Evolutionary conservation across 352 stramenopile genomes (phyloP).

Genomic region (Lagenidium giganteum): DNA sequence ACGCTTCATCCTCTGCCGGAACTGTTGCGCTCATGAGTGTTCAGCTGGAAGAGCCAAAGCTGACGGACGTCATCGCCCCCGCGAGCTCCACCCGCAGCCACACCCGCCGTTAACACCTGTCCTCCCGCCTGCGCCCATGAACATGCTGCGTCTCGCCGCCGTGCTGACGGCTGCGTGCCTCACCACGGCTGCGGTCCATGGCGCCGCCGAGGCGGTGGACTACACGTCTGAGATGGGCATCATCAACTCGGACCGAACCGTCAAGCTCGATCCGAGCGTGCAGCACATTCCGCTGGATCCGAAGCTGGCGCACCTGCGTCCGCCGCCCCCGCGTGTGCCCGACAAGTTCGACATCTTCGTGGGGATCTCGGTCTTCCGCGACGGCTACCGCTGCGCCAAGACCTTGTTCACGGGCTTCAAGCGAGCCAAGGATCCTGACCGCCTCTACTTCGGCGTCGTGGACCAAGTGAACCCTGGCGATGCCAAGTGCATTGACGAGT

Average conservation of each 20-base stretch:
- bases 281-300: conserved; percentile 56
- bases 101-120: too few species aligned
- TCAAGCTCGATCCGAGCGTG: conserved; percentile 46
- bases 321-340: conserved; percentile 39
- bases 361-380: conserved; percentile 77
- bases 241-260: conserved; percentile 12
- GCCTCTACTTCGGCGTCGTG: conserved; percentile 76
- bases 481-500: conserved; percentile 67
- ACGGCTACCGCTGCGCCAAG: conserved; percentile 74
- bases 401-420: conserved; percentile 78
- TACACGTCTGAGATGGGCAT: conserved; percentile 17
- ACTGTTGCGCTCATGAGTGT: too few species aligned
- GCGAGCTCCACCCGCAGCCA: too few species aligned
- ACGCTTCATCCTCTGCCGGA: too few species aligned
- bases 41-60: too few species aligned
- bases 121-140: too few species aligned
- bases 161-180: neutral
- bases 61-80: too few species aligned
- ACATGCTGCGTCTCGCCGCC: neutral
- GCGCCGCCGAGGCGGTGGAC: neutral
- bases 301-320: conserved; percentile 26
- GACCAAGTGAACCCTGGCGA: conserved; percentile 78
- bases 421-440: conserved; percentile 60
- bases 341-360: conserved; percentile 51
- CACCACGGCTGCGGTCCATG: neutral